Evolutionary conservation across 2,329 filamentous ascomycete species (phyloP), one percentile per base, ranked within the genome.

Genomic region (Exophiala lecanii-corni): DNA sequence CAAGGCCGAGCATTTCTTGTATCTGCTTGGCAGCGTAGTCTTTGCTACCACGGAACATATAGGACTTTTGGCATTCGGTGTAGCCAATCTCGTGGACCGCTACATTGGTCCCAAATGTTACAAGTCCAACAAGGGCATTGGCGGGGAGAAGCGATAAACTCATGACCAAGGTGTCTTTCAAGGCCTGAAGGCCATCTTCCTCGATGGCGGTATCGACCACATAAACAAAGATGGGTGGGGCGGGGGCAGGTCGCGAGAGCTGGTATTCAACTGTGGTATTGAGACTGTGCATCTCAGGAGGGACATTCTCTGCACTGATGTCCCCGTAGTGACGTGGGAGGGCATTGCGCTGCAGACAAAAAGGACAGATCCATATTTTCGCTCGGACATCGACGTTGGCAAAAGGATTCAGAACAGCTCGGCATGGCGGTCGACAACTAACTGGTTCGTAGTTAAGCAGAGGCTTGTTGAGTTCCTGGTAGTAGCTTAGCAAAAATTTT

Each of bases 1-100:
- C 74, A 41, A 96, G 75, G 19, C 89, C 92, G 38, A 98, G 82
- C 92, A 98, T 98, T 62, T 98, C 92, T 66, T 97, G 91, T n/a
- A 98, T 89, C 64, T 97, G 89, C 71, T 97, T 97, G 41, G 89
- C 86, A n/a, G 82, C 78, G 66, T 98, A 98, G 60, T 98, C 92
- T 73, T 97, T 98, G 74, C 82, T 96, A 28, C 92, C 92, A 43
- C 91, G 81, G 76, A 98, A 98, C 31, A 98, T 92, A 60, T 96
- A 98, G 4, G 91, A 96, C 69, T 97, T 98, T 54, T 92, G 88
- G 67, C 92, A 98, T 68, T 97, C 92, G 42, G 86, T 89, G 63
- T 98, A 98, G 42, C 92, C 92, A 55, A 98, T 87, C 68, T 98
- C 92, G 63, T 98, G 92, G 13, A 98, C 88, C 78, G 70, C 45